These are phyloP conservation scores for Dioscorea zingiberensis DNA, from an alignment of 106 monocot species.

Conservation along the genomic window DNA sequence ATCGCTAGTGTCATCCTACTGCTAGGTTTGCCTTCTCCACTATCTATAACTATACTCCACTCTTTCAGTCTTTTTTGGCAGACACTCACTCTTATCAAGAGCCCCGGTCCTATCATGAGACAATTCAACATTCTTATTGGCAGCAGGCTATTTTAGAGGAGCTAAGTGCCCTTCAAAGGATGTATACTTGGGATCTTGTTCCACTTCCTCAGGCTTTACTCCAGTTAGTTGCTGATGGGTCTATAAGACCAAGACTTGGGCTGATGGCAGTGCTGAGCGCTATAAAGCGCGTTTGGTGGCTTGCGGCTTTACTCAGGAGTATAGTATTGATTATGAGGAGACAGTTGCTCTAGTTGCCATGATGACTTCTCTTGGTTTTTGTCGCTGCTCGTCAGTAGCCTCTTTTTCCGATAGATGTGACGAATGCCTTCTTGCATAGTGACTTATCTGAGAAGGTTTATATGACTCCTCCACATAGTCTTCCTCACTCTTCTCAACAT, in stretches of 20 bases:
- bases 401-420: background rate
- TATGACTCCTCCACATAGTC: background rate
- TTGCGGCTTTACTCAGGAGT: background rate
- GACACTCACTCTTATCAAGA: background rate
- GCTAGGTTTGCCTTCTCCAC: no score
- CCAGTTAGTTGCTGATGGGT: background rate
- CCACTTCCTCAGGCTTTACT: background rate
- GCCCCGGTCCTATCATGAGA: background rate
- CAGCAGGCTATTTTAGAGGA: background rate
- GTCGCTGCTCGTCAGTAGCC: no score
- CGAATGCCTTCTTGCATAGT: background rate
- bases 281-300: background rate
- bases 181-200: background rate
- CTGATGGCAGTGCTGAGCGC: background rate
- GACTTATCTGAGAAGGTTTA: no score
- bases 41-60: background rate
- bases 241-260: background rate
- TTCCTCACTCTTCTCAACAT: background rate
- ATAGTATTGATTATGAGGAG: background rate
- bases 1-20: background rate
- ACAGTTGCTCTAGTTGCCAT: background rate
- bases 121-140: background rate
- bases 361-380: background rate
- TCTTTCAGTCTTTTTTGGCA: background rate
- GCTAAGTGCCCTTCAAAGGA: background rate